These are phyloP conservation scores for Astragalus glycyphyllos DNA, from an alignment of 306 rosid species.

Conservation along the genomic window DNA sequence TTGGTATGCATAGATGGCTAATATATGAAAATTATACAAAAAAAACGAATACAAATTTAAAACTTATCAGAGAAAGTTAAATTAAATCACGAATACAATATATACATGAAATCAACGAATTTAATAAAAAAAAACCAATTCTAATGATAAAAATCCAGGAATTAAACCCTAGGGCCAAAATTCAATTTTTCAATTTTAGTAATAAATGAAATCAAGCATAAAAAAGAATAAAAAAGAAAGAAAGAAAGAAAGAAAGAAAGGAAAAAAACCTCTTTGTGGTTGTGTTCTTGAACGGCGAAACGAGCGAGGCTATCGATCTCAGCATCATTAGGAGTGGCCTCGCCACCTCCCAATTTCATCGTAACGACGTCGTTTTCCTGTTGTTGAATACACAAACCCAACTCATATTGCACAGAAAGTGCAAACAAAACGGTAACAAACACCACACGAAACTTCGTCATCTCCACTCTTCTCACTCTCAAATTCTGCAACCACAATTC, in stretches of 20 bases:
- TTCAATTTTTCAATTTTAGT: neutral
- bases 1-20: neutral
- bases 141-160: neutral
- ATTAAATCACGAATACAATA: neutral
- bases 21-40: neutral
- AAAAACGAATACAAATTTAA: neutral
- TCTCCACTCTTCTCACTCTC: slow-evolving; percentile 2
- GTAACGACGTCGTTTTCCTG: slow-evolving; percentile 9
- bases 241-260: neutral
- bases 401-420: slow-evolving; percentile 39
- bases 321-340: slow-evolving; percentile 40
- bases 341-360: slow-evolving; percentile 44
- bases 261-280: neutral
- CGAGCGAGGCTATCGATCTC: slow-evolving; percentile 52
- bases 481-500: neutral
- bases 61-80: neutral
- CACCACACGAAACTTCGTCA: slow-evolving; percentile 40
- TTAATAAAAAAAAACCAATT: no score
- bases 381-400: slow-evolving; percentile 40
- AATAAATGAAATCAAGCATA: neutral
- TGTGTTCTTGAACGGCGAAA: slow-evolving; percentile 61
- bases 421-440: slow-evolving; percentile 11
- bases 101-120: neutral
- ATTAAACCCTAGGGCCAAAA: neutral
- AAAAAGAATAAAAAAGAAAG: neutral